Base-by-base conservation (phyloP, 2,329 filamentous ascomycete species). In the Fusarium continuum region DNA sequence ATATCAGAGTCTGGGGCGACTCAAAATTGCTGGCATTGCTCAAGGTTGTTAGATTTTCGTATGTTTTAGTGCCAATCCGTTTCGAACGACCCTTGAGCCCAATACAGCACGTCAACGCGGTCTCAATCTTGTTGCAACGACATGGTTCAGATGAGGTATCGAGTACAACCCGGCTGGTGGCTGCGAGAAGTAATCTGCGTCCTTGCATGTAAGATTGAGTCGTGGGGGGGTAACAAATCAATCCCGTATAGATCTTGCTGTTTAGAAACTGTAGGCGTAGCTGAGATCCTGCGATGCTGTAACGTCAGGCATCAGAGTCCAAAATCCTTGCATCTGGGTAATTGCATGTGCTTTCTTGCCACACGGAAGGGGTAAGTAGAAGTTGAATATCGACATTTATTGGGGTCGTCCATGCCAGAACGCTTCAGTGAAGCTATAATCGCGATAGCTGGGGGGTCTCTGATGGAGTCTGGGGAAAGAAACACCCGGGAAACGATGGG, bases 391-490 rank as follows among this genome's bases (percentile, higher is more conserved):
- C 25, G 22, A 26, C 13, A 17, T 51, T 29, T 25, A 36, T 32
- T 22, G 16, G n/a, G 20, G 22, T n/a, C 11, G 51, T 56, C 44
- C 36, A 64, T 54, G 43, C 50, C 28, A 46, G 23, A n/a, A 34
- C 43, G 32, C 36, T 52, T 35, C 28, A 45, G 14, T 48, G 25
- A 44, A 51, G 40, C 22, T 43, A 29, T n/a, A 32, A 53, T 36
- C n/a, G 25, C 32, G 31, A 36, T 52, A 46, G 44, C 19, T 17
- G 39, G 31, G 32, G 31, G n/a, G n/a, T n/a, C 10, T 25, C 34
- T 22, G 40, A 25, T 47, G 29, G 34, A 58, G 39, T 65, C 62
- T 47, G 62, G 62, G 61, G 62, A 65, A 65, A 51, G 40, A 60
- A 61, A 28, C 38, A 43, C 50, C 44, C 28, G 46, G 38, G 41